phyloP scores from a whole-genome alignment of 2,329 filamentous ascomycete species.

The Colletotrichum tabaci region DNA sequence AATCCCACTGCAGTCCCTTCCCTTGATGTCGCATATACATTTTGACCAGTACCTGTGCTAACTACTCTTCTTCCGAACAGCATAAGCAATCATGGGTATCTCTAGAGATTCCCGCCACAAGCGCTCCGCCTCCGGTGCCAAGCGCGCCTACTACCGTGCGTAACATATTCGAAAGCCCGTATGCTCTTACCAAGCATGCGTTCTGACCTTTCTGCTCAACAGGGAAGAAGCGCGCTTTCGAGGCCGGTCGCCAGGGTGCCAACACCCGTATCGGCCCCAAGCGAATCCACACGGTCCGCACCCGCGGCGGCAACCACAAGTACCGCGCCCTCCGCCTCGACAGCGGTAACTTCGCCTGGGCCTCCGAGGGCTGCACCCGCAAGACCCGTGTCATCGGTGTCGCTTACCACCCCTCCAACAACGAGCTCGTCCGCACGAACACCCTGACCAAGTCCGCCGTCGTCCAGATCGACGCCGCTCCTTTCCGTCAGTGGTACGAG shows the following conservation, averaged over 20 bases:
- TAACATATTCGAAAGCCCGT: conserved; percentile 78
- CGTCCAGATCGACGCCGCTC: conserved; percentile 98
- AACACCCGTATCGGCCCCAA: conserved; percentile 99
- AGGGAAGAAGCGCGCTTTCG: conserved; percentile 98
- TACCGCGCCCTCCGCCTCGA: conserved; percentile 99
- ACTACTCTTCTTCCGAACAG: conserved; percentile 58
- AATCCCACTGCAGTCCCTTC: no score
- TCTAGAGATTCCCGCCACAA: conserved; percentile 99
- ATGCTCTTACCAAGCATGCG: conserved; percentile 72
- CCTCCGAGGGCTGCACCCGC: conserved; percentile 96
- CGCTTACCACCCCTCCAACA: conserved; percentile 99
- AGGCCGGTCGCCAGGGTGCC: conserved; percentile 99
- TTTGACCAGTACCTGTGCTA: conserved; percentile 35
- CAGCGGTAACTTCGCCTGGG: conserved; percentile 99
- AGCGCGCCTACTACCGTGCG: conserved; percentile 93
- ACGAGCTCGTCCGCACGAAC: conserved; percentile 99
- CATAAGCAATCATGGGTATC: conserved; percentile 96
- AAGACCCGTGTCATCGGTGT: conserved; percentile 99
- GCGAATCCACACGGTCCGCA: conserved; percentile 97
- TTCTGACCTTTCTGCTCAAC: conserved; percentile 77
- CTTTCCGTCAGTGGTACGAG: conserved; percentile 99
- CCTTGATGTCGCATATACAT: neutral
- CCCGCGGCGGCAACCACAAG: conserved; percentile 99
- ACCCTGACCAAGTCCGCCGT: conserved; percentile 99
- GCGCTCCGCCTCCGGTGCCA: conserved; percentile 98